phyloP scores from a whole-genome alignment of 768 basidiomycete genomes.

The Botryobasidium botryosum region DNA sequence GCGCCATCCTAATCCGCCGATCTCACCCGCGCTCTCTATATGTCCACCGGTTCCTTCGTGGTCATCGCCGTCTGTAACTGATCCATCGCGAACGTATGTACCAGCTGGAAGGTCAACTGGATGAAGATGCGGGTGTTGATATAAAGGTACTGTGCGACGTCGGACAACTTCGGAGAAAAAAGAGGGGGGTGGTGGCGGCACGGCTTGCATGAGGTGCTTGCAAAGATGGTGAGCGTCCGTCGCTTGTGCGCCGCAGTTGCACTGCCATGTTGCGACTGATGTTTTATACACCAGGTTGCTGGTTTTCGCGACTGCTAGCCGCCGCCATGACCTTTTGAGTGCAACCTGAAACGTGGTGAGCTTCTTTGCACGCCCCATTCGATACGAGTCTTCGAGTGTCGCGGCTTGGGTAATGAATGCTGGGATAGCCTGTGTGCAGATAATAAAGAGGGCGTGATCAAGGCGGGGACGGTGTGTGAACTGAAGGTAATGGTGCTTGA shows the following conservation, averaged over 20 bases:
- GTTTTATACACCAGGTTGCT: background rate
- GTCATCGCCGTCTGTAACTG: background rate
- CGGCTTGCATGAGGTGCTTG: constrained; percentile 3
- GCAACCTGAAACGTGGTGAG: background rate
- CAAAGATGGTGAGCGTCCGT: constrained; percentile 3
- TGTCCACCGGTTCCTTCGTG: background rate
- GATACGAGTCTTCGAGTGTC: background rate
- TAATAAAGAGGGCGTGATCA: constrained; percentile 20
- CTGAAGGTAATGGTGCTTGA: constrained; percentile 21
- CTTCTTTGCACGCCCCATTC: background rate
- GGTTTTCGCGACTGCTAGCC: background rate
- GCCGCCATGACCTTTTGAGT: background rate
- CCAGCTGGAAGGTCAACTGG: background rate
- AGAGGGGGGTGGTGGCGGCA: background rate
- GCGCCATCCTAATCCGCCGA: background rate
- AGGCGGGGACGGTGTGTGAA: constrained; percentile 16
- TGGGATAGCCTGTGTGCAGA: constrained; percentile 18
- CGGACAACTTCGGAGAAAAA: background rate
- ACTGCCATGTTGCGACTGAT: background rate
- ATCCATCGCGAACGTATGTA: background rate
- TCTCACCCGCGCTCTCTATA: background rate
- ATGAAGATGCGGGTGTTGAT: too few relatives aligned
- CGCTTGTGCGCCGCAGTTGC: constrained; percentile 3
- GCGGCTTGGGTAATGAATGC: too few relatives aligned
- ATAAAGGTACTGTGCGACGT: too few relatives aligned